These are phyloP conservation scores for Rhizophora mangle DNA, from an alignment of 345 rosid species.

Conservation along the genomic window DNA sequence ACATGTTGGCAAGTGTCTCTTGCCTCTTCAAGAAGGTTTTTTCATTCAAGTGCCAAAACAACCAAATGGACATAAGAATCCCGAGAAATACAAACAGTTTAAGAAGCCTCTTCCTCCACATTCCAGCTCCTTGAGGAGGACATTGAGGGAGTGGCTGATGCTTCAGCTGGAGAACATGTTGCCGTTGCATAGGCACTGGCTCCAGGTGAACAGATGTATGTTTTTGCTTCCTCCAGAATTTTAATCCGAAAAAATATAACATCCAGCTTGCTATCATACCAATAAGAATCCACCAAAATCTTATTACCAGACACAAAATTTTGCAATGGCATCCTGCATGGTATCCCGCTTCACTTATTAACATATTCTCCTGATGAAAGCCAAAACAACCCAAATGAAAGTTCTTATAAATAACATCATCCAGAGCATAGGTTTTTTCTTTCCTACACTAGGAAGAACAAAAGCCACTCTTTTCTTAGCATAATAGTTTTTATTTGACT, in stretches of 20 bases:
- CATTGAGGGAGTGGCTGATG: conserved; percentile 49
- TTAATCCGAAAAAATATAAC: conserved; percentile 29
- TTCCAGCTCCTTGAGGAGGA: conserved; percentile 56
- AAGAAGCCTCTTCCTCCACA: conserved; percentile 67
- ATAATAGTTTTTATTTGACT: neutral
- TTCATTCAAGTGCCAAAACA: conserved; percentile 48
- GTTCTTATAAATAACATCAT: neutral
- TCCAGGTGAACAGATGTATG: conserved; percentile 28
- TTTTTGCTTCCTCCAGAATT: conserved; percentile 28
- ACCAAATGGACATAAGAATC: conserved; percentile 49
- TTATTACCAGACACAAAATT: conserved; percentile 31
- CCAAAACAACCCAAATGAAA: conserved; percentile 17
- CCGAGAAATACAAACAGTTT: conserved; percentile 50
- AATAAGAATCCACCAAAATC: conserved; percentile 52
- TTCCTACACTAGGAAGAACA: neutral
- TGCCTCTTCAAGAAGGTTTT: conserved; percentile 41
- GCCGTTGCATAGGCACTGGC: conserved; percentile 25
- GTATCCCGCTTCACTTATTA: conserved; percentile 16
- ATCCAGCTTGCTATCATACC: conserved; percentile 38
- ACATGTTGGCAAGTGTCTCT: conserved; percentile 81
- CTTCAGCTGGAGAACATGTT: conserved; percentile 42
- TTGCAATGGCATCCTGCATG: conserved; percentile 20
- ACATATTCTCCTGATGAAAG: conserved; percentile 36
- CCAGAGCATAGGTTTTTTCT: neutral
- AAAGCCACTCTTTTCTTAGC: neutral